Percentiles rank a stretch among this genome's conserved stretches.
These are phyloP conservation scores for Papilionanthe hybrid DNA, from an alignment of 116 monocot species.

Conservation along the genomic window DNA sequence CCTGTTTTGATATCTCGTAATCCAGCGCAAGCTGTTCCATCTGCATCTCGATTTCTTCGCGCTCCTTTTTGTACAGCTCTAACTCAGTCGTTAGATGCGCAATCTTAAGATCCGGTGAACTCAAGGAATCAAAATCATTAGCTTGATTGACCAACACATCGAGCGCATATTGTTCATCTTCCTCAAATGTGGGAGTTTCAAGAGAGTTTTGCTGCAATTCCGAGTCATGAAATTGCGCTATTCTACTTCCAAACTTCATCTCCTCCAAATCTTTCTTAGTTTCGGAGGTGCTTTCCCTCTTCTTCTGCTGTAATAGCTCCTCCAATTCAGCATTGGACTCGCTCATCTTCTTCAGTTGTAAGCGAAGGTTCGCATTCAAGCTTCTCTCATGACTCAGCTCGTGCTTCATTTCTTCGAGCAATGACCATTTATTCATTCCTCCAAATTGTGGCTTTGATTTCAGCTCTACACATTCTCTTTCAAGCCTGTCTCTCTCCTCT, in stretches of 20 bases:
- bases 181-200: conserved; percentile 26
- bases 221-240: conserved; percentile 9
- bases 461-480: conserved; percentile 43
- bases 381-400: conserved; percentile 76
- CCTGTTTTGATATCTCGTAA: conserved; percentile 95
- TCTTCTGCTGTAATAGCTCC: conserved; percentile 60
- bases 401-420: conserved; percentile 24
- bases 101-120: conserved; percentile 48
- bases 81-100: conserved; percentile 58
- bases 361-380: conserved; percentile 51
- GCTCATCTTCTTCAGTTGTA: conserved; percentile 70
- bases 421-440: conserved; percentile 22
- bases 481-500: conserved; percentile 40
- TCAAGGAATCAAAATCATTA: conserved; percentile 15
- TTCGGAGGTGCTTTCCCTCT: conserved; percentile 24
- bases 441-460: conserved; percentile 18
- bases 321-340: conserved; percentile 85
- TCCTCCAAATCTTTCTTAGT: conserved; percentile 17
- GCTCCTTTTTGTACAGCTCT: conserved; percentile 83
- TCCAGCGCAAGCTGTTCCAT: conserved; percentile 99
- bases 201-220: conserved; percentile 22
- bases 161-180: conserved; percentile 31
- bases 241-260: conserved; percentile 3
- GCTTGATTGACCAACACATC: conserved; percentile 35
- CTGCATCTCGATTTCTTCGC: conserved; percentile 86